A percentile compares a stretch with the other conserved stretches of the same genome.
Conservation (phyloP, 2,329 filamentous ascomycete genomes). For the Talaromyces sp. region DNA sequence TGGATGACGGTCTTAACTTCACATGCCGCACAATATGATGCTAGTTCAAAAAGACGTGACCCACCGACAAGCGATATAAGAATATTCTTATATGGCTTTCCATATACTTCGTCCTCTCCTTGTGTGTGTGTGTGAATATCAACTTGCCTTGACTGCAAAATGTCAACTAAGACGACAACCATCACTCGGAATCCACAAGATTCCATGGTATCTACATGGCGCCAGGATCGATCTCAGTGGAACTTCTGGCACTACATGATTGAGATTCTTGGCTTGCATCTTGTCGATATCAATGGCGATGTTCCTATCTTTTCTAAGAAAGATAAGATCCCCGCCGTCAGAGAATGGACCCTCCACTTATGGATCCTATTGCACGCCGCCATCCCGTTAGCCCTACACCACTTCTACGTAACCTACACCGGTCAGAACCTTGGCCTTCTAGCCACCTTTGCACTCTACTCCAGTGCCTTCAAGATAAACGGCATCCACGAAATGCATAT, state of each 20-base stretch:
- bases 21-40: neutral
- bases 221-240: constrained; percentile 28
- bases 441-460: constrained; percentile 43
- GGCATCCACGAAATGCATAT: constrained; percentile 41
- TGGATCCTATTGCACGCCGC: constrained; percentile 47
- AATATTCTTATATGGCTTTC: neutral
- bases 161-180: neutral
- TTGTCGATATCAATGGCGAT: constrained; percentile 25
- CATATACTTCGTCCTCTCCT: too few species aligned
- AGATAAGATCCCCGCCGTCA: constrained; percentile 46
- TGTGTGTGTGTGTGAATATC: too few species aligned
- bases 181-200: constrained; percentile 13
- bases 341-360: constrained; percentile 39
- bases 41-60: neutral
- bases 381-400: constrained; percentile 44
- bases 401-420: constrained; percentile 35
- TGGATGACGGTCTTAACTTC: constrained; percentile 1
- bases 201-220: constrained; percentile 37
- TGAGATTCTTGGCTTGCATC: constrained; percentile 29
- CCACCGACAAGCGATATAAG: neutral
- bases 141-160: neutral
- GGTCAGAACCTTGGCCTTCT: constrained; percentile 34
- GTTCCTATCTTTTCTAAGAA: constrained; percentile 45
- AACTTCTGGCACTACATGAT: constrained; percentile 28
- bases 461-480: constrained; percentile 42